A percentile compares a stretch with the other conserved stretches of the same genome.
phyloP scores from a whole-genome alignment of 495 filamentous ascomycete genomes.

The Ramalina intermedia region DNA sequence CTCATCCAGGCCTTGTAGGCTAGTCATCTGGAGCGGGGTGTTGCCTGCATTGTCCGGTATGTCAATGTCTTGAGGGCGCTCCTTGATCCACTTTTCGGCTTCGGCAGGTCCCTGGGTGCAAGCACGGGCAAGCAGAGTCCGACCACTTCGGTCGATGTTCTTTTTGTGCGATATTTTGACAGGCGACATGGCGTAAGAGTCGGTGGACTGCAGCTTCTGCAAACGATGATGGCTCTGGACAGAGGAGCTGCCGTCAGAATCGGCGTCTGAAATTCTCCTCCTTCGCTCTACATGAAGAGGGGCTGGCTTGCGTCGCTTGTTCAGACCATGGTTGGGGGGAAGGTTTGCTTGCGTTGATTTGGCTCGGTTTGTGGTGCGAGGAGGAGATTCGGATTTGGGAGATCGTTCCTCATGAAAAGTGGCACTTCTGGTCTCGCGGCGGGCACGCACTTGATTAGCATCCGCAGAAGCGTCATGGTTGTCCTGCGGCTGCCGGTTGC shows the following conservation, averaged over 20 bases:
- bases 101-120: conserved; percentile 67
- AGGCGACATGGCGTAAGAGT: conserved; percentile 44
- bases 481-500: background rate
- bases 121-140: conserved; percentile 70
- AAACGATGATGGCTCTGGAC: conserved; percentile 53
- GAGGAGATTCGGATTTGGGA: conserved; percentile 51
- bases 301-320: conserved; percentile 27
- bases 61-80: conserved; percentile 76
- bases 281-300: conserved; percentile 35
- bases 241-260: conserved; percentile 58
- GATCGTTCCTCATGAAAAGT: conserved; percentile 28
- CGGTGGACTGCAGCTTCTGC: conserved; percentile 46
- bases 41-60: conserved; percentile 86
- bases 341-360: conserved; percentile 42
- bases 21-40: conserved; percentile 81
- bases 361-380: conserved; percentile 42
- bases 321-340: conserved; percentile 18
- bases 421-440: conserved; percentile 14
- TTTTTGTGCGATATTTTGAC: conserved; percentile 64
- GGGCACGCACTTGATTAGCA: background rate
- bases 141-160: conserved; percentile 69
- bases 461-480: background rate
- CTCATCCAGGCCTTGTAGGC: conserved; percentile 64
- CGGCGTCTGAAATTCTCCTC: conserved; percentile 47
- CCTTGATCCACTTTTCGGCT: conserved; percentile 49